Base-by-base conservation (phyloP, 495 filamentous ascomycete genomes). In the Trypethelium eluteriae region DNA sequence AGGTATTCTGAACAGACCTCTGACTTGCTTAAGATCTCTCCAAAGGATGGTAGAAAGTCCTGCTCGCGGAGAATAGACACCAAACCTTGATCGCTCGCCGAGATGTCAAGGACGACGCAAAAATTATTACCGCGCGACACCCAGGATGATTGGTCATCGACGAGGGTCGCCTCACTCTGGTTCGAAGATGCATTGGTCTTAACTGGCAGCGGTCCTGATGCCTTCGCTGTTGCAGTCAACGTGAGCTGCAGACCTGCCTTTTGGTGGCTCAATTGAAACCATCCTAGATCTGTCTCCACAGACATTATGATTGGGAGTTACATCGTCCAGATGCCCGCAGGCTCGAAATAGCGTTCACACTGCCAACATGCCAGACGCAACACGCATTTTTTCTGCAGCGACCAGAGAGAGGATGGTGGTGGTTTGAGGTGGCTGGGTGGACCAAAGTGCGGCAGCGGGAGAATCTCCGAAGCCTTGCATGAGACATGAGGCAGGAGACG, bases 241-340 rank as follows among this genome's bases (percentile, higher is more conserved):
- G 66, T 64, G 25, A 76, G 72, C 64, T 71, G 65, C 3, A 73
- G 64, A 18, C 65, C 38, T 0, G 68, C 53, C 18, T 63, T 65
- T 9, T 68, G 49, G 49, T 69, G 72, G 62, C 61, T 64, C 9
- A 77, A 63, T 65, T 69, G 68, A 6, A 70, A 65, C 11, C 67
- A 68, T 66, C 75, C 75, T 16, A 76, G 65, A 49, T 74, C 68
- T 12, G 73, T 36, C 39, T 68, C 68, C 32, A 66, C 56, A 39
- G 70, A 65, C 73, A 72, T 75, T 32, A 10, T 11, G 16, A 56
- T 38, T 18, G 5, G 7, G 63, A 6, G 62, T 12, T 56, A 62
- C 39, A 39, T 25, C 53, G n/a, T 50, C 39, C 66, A 56, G 2
- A 7, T 34, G 63, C 39, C 2, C 16, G 59, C n/a, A 65, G 18